Evolutionary conservation across 805 yeast genomes (phyloP).

Genomic region (Yamadazyma kitorensis): DNA sequence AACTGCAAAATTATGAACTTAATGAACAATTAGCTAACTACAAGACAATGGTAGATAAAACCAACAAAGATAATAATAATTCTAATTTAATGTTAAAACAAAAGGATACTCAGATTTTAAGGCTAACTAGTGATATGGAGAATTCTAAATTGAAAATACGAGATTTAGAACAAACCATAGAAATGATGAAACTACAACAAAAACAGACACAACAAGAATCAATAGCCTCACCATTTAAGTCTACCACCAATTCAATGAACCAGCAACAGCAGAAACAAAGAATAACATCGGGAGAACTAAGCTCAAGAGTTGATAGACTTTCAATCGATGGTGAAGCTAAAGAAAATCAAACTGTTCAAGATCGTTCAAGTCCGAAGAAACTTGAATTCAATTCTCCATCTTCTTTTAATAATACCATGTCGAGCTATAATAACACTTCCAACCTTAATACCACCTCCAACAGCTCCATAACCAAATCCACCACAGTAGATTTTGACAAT

Average conservation of each 20-base stretch:
- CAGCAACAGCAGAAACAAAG: slow-evolving; percentile 8
- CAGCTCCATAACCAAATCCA: background rate
- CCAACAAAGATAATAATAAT: slow-evolving; percentile 50
- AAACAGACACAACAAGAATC: slow-evolving; percentile 7
- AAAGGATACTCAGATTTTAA: slow-evolving; percentile 63
- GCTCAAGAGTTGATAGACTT: slow-evolving; percentile 38
- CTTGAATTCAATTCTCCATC: background rate
- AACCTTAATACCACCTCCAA: background rate
- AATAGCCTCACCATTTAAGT: slow-evolving; percentile 3
- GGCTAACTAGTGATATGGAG: slow-evolving; percentile 63
- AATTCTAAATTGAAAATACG: slow-evolving; percentile 49
- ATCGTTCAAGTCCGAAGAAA: background rate
- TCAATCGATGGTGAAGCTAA: slow-evolving; percentile 27
- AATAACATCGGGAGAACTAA: slow-evolving; percentile 34
- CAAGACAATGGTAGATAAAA: slow-evolving; percentile 33
- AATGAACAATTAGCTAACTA: slow-evolving; percentile 23
- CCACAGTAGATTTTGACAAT: slow-evolving; percentile 19
- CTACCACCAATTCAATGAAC: background rate
- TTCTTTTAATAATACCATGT: background rate
- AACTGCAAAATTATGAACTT: slow-evolving; percentile 21
- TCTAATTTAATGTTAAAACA: slow-evolving; percentile 55
- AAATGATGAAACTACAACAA: slow-evolving; percentile 27
- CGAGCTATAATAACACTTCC: background rate
- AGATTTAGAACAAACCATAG: slow-evolving; percentile 49
- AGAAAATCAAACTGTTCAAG: slow-evolving; percentile 2